These are phyloP conservation scores for Fusarium verticillioides DNA, from an alignment of 2,329 filamentous ascomycete species.

Conservation along the genomic window DNA sequence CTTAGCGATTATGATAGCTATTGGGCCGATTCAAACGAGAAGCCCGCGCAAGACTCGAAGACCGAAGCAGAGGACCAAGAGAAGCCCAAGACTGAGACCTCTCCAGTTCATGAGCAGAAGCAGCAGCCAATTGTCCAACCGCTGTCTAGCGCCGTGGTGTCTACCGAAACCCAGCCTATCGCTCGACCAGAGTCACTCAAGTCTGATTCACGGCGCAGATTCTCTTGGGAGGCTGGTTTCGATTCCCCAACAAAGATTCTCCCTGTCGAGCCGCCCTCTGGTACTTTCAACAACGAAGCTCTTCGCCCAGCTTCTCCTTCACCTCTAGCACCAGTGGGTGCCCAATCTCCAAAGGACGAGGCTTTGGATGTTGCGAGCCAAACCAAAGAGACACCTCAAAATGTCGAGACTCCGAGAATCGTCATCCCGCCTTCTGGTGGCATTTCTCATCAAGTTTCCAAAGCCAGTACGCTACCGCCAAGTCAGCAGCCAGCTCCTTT, in stretches of 20 bases:
- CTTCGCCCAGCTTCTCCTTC: slow-evolving; percentile 22
- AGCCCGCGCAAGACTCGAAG: slow-evolving; percentile 5
- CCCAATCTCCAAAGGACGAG: slow-evolving; percentile 25
- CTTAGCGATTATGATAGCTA: slow-evolving; percentile 76
- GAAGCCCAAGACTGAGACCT: neutral
- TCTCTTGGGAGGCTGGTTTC: slow-evolving; percentile 52
- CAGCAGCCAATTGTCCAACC: slow-evolving; percentile 1
- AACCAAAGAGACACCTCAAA: slow-evolving; percentile 26
- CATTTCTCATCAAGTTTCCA: slow-evolving; percentile 43
- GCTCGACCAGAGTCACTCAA: slow-evolving; percentile 6
- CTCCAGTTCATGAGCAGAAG: neutral
- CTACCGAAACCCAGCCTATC: slow-evolving; percentile 11
- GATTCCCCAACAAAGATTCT: slow-evolving; percentile 35
- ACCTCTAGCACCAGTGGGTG: slow-evolving; percentile 14
- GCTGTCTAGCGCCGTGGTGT: neutral
- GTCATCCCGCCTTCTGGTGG: slow-evolving; percentile 33
- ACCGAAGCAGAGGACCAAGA: slow-evolving; percentile 8
- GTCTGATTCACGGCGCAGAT: slow-evolving; percentile 45
- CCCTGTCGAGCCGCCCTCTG: slow-evolving; percentile 18
- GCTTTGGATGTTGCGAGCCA: slow-evolving; percentile 15
- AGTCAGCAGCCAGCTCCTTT: slow-evolving; percentile 37
- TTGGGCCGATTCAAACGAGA: slow-evolving; percentile 59
- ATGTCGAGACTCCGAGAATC: slow-evolving; percentile 33
- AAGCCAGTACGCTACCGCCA: slow-evolving; percentile 33
- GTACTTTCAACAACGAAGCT: slow-evolving; percentile 6